Evolutionary conservation across 2,329 filamentous ascomycete species (phyloP).

Genomic region (Cladosporium oxysporum): DNA sequence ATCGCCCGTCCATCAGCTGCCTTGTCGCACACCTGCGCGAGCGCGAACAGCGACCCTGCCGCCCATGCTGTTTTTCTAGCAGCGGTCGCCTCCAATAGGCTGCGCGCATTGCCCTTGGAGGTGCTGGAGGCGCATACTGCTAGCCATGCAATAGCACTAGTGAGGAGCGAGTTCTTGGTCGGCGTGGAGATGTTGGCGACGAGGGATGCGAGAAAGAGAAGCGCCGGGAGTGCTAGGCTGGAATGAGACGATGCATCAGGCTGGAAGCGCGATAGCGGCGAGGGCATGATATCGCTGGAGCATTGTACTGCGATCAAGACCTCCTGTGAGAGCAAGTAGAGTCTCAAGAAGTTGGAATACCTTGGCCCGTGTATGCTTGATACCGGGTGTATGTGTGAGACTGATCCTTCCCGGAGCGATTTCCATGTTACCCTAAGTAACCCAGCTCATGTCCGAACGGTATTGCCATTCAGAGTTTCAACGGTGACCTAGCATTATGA

Average conservation of each 20-base stretch:
- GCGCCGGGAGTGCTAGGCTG: conserved; percentile 29
- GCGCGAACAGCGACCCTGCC: conserved; percentile 45
- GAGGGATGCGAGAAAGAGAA: conserved; percentile 40
- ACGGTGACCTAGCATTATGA: not conserved
- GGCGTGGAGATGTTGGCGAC: conserved; percentile 40
- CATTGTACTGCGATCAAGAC: conserved; percentile 9
- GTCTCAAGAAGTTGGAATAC: conserved; percentile 1
- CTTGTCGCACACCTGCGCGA: conserved; percentile 47
- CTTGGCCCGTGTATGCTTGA: conserved; percentile 1
- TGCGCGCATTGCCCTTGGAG: conserved; percentile 34
- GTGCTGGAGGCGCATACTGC: conserved; percentile 41
- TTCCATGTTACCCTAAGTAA: not conserved
- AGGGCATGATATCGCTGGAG: conserved; percentile 26
- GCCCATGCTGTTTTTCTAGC: conserved; percentile 40
- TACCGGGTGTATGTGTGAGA: conserved; percentile 6
- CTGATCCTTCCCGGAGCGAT: not conserved
- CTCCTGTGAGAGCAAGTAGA: not conserved
- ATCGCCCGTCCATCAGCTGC: conserved; percentile 46
- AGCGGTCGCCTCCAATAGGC: conserved; percentile 27
- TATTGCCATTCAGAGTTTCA: not conserved
- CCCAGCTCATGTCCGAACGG: not conserved
- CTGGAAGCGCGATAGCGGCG: conserved; percentile 29
- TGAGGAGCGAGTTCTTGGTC: conserved; percentile 45
- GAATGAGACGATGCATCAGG: conserved; percentile 26
- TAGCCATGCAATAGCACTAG: conserved; percentile 46